Evolutionary conservation across 192 early-diverging fungal genomes (phyloP), one percentile per base, ranked within the genome.

Genomic region (Backusella tarrabulga): DNA sequence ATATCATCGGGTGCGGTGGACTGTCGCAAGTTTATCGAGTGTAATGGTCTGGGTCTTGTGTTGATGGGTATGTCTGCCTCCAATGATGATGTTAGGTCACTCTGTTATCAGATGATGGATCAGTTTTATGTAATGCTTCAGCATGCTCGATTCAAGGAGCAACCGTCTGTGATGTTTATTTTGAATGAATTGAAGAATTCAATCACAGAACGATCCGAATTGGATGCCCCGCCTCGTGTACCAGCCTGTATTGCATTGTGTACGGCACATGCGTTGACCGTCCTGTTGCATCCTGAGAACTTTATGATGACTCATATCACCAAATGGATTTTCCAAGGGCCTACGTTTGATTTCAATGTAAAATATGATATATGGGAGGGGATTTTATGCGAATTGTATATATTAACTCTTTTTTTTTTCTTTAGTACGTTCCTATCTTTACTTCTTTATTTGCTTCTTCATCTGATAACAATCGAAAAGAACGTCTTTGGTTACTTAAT

Each of bases 381-480:
- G 32, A 3, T 32, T 32, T 32, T 1, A 32, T 32, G 32, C 32
- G 32, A 32, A 32, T 3, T 32, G 1, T 32, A 32, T 32, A 56
- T 36, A 67, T 46, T 19, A 68, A 34, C 34, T 34, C 26, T 60
- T 26, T 50, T 67, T 66, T 40, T n/a, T 81, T 14, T 34, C 23
- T 60, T 67, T 74, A 89, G 85, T 94, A 96, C 85, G 85, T 95
- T 14, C 95, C 95, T 5, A 89, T 96, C 87, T 95, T 95, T 78
- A 93, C 95, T 67, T 86, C 80, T 36, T 75, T 96, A 73, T 93
- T 96, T 75, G 89, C 91, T 76, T 92, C 94, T 11, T 83, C 88
- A 0, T 86, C 91, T 4, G 83, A 85, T 0, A 84, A 88, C 29
- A 87, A 84, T 77, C 87, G 90, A 60, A 88, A 88, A 70, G 95